phyloP scores from a whole-genome alignment of 1,139 yeast species.

The Yamadazyma spencermartinsiae region DNA sequence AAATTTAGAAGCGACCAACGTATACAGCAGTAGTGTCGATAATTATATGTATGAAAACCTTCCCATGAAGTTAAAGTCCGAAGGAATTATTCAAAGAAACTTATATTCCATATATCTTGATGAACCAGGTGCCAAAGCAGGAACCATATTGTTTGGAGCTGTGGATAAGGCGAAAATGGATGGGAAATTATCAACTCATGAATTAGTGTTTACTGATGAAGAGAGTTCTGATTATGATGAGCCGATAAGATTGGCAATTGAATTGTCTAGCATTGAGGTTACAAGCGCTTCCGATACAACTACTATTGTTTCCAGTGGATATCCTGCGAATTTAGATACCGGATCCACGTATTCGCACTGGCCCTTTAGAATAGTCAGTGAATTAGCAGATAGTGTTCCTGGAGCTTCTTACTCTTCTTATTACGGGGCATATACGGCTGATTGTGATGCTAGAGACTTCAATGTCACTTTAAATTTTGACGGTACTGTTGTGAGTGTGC shows the following conservation, averaged over 20 bases:
- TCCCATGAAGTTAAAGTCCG: conserved; percentile 25
- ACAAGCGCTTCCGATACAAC: conserved; percentile 10
- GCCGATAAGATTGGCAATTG: conserved; percentile 30
- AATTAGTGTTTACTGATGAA: conserved; percentile 25
- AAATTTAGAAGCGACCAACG: conserved; percentile 39
- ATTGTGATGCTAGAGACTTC: conserved; percentile 17
- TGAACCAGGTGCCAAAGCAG: conserved; percentile 7
- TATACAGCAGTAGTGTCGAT: not conserved
- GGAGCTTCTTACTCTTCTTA: conserved; percentile 18
- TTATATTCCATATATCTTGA: conserved; percentile 25
- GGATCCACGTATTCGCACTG: conserved; percentile 43
- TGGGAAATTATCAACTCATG: conserved; percentile 40
- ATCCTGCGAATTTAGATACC: conserved; percentile 40
- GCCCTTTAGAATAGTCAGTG: conserved; percentile 26
- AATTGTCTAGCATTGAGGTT: conserved; percentile 21
- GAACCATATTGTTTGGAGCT: conserved; percentile 22
- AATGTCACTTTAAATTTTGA: conserved; percentile 35
- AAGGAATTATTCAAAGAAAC: conserved; percentile 25
- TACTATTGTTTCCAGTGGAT: conserved; percentile 17
- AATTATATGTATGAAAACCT: conserved; percentile 23
- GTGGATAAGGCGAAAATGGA: conserved; percentile 27
- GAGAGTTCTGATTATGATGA: conserved; percentile 18
- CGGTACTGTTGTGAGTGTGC: conserved; percentile 35
- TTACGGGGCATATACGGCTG: conserved; percentile 24
- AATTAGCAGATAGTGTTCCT: conserved; percentile 29